Percentiles rank a stretch among this genome's conserved stretches.
Evolutionary conservation across 768 basidiomycete species (phyloP).

Genomic region (Suillus subalutaceus): DNA sequence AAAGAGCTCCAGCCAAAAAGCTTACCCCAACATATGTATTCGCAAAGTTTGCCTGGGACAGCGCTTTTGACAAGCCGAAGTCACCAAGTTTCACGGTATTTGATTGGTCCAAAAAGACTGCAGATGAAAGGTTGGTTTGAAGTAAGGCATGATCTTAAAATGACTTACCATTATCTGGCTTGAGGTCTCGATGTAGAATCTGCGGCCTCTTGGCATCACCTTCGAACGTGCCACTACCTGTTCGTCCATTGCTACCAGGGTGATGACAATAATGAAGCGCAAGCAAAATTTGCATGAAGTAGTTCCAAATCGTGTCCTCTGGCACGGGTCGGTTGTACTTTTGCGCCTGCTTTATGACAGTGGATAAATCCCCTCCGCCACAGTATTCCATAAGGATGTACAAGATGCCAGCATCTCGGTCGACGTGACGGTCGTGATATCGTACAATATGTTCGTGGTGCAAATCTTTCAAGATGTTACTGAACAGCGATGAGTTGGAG

Average conservation of each 20-base stretch:
- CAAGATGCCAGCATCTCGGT: constrained; percentile 86
- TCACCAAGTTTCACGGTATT: constrained; percentile 95
- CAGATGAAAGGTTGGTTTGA: not conserved
- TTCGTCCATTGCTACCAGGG: constrained; percentile 54
- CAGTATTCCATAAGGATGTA: constrained; percentile 99
- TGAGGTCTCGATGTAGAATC: constrained; percentile 92
- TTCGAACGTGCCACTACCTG: constrained; percentile 40
- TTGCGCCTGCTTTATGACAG: constrained; percentile 78
- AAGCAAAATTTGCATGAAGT: constrained; percentile 89
- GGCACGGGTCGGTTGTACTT: constrained; percentile 73
- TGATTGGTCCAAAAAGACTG: constrained; percentile 87
- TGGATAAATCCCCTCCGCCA: constrained; percentile 92
- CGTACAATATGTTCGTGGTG: constrained; percentile 96
- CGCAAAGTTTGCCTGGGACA: constrained; percentile 86
- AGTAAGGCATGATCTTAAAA: not conserved
- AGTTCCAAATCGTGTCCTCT: constrained; percentile 95
- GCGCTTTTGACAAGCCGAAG: constrained; percentile 93
- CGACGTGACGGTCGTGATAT: constrained; percentile 91
- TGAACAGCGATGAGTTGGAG: constrained; percentile 32
- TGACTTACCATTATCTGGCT: constrained; percentile 91
- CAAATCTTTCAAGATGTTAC: constrained; percentile 95
- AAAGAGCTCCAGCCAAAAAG: constrained; percentile 14
- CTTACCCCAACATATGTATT: constrained; percentile 96
- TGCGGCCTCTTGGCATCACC: constrained; percentile 61
- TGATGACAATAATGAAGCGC: constrained; percentile 95